phyloP scores from a whole-genome alignment of 805 yeast genomes.

The Priceomyces haplophilus region DNA sequence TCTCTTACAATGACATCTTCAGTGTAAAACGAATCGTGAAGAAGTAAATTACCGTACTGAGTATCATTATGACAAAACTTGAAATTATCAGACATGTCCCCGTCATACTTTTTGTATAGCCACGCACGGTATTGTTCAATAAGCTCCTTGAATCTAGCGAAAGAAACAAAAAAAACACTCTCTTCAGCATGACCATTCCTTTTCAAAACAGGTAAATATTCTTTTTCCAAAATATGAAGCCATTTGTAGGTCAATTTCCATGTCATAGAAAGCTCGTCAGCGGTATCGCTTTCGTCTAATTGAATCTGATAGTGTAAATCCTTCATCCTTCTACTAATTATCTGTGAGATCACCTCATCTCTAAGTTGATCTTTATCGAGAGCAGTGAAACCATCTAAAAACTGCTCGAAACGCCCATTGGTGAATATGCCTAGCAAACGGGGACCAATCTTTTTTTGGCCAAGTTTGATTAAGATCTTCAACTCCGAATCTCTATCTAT shows the following conservation, averaged over 20 bases:
- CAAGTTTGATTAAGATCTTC: slow-evolving; percentile 65
- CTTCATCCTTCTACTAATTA: slow-evolving; percentile 94
- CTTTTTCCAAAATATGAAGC: slow-evolving; percentile 46
- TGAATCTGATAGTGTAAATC: slow-evolving; percentile 83
- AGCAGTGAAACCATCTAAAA: slow-evolving; percentile 76
- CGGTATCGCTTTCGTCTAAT: slow-evolving; percentile 54
- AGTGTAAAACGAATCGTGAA: slow-evolving; percentile 55
- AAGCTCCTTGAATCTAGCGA: slow-evolving; percentile 48
- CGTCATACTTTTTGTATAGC: slow-evolving; percentile 53
- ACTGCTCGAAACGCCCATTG: slow-evolving; percentile 94
- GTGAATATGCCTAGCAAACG: slow-evolving; percentile 80
- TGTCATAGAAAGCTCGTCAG: slow-evolving; percentile 54
- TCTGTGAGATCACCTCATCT: slow-evolving; percentile 69
- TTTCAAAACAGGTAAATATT: slow-evolving; percentile 37
- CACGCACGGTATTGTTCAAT: slow-evolving; percentile 57
- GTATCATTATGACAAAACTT: slow-evolving; percentile 95
- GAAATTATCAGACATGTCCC: slow-evolving; percentile 44
- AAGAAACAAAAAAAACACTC: slow-evolving; percentile 43
- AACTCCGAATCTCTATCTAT: slow-evolving; percentile 86
- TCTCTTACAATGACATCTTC: slow-evolving; percentile 30
- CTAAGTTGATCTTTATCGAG: slow-evolving; percentile 71
- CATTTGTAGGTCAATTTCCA: slow-evolving; percentile 75
- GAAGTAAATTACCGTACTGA: slow-evolving; percentile 88
- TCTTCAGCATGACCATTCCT: slow-evolving; percentile 31
- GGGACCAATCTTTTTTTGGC: slow-evolving; percentile 82